Evolutionary conservation across 2,329 filamentous ascomycete species (phyloP).

Genomic region (Aspergillus alliaceus): DNA sequence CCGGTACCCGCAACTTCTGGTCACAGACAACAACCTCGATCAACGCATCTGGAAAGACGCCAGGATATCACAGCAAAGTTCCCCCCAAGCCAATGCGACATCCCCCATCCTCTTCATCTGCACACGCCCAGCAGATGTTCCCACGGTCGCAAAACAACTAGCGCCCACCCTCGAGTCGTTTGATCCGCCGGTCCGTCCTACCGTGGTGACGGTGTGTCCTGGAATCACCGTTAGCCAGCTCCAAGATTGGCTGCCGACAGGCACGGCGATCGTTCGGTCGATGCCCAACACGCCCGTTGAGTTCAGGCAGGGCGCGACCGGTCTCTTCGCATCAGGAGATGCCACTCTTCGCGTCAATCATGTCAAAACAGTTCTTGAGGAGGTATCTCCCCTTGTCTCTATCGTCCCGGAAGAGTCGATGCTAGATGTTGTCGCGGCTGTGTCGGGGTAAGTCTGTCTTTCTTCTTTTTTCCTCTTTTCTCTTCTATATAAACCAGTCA

Average conservation of each 20-base stretch:
- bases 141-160: background rate
- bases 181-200: background rate
- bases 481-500: background rate
- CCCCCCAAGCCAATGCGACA: background rate
- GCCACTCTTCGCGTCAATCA: background rate
- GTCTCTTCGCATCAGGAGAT: background rate
- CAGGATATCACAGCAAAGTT: background rate
- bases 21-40: background rate
- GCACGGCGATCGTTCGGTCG: background rate
- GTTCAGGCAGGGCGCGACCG: background rate
- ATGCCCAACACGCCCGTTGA: constrained; percentile 2
- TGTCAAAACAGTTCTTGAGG: background rate
- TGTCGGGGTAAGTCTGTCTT: background rate
- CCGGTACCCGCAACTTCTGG: background rate
- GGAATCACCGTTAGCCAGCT: background rate
- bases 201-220: background rate
- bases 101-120: background rate
- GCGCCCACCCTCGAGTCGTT: background rate
- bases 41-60: background rate
- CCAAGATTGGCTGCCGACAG: constrained; percentile 1
- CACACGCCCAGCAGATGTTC: background rate
- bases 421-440: background rate
- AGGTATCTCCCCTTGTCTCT: background rate
- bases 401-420: background rate
- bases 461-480: background rate